Conservation (phyloP, 805 yeast genomes). For the Candida silvicultrix region DNA sequence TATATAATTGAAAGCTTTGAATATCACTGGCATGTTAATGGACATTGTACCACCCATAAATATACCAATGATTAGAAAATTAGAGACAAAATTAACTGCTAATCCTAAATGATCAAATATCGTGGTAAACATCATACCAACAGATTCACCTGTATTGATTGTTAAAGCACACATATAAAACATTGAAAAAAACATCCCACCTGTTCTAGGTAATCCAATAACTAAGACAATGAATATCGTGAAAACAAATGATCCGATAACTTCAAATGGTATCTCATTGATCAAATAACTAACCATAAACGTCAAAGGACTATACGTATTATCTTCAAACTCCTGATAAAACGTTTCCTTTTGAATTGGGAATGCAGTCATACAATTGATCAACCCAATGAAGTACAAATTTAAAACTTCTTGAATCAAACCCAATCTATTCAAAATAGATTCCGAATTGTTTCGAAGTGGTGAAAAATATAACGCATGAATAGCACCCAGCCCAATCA, state of each 20-base stretch:
- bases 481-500: slow-evolving; percentile 54
- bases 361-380: slow-evolving; percentile 69
- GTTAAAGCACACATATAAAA: slow-evolving; percentile 42
- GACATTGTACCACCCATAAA: slow-evolving; percentile 86
- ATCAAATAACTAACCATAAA: slow-evolving; percentile 57
- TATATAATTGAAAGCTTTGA: slow-evolving; percentile 67
- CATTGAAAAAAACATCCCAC: slow-evolving; percentile 60
- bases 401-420: slow-evolving; percentile 68
- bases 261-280: slow-evolving; percentile 63
- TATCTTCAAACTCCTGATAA: slow-evolving; percentile 74
- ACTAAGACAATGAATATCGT: slow-evolving; percentile 61
- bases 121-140: slow-evolving; percentile 77
- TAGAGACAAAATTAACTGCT: slow-evolving; percentile 68
- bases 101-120: slow-evolving; percentile 70
- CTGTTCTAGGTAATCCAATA: slow-evolving; percentile 65
- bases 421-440: slow-evolving; percentile 68
- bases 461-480: slow-evolving; percentile 66
- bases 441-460: slow-evolving; percentile 35
- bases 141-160: slow-evolving; percentile 70
- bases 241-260: slow-evolving; percentile 51
- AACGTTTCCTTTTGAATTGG: slow-evolving; percentile 73
- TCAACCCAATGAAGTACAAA: slow-evolving; percentile 74
- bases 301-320: slow-evolving; percentile 60
- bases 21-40: slow-evolving; percentile 61
- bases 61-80: slow-evolving; percentile 61